Evolutionary conservation across 2,329 filamentous ascomycete genomes (phyloP).

Genomic region (Torrubiellomyces zombiae): DNA sequence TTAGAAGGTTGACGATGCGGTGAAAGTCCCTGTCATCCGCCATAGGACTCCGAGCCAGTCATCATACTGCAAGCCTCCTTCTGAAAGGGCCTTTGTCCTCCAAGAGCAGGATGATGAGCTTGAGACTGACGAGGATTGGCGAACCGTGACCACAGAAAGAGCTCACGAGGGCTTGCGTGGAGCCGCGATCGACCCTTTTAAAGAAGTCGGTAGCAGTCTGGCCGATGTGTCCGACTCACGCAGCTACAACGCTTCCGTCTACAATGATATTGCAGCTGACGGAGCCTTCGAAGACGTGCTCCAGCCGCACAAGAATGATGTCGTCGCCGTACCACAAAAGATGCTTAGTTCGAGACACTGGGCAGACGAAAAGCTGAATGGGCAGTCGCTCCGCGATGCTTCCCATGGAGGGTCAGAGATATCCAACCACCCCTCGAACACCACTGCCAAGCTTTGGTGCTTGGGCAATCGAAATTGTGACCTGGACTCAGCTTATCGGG

Average conservation of each 20-base stretch:
- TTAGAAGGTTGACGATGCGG: conserved; percentile 23
- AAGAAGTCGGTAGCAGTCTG: conserved; percentile 24
- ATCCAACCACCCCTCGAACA: no score
- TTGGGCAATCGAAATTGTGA: no score
- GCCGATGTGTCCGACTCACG: conserved; percentile 25
- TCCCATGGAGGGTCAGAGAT: no score
- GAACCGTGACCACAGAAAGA: conserved; percentile 17
- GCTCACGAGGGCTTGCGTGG: conserved; percentile 8
- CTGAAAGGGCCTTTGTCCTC: conserved; percentile 1
- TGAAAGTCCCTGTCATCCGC: conserved; percentile 17
- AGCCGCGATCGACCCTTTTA: conserved; percentile 9
- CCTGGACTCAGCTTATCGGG: no score
- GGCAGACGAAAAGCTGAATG: no score
- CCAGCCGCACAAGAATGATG: no score
- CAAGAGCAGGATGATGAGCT: conserved; percentile 5
- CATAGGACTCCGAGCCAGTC: conserved; percentile 2
- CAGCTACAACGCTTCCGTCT: conserved; percentile 8
- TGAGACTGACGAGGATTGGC: conserved; percentile 17
- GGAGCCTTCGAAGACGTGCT: not conserved
- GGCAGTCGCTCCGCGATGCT: no score
- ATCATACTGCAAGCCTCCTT: conserved; percentile 3
- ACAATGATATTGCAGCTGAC: no score
- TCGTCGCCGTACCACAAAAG: no score
- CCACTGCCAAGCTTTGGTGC: no score
- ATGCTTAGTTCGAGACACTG: no score